Conservation (phyloP, 495 filamentous ascomycete species). For the Pseudomonodictys pantanalensis region DNA sequence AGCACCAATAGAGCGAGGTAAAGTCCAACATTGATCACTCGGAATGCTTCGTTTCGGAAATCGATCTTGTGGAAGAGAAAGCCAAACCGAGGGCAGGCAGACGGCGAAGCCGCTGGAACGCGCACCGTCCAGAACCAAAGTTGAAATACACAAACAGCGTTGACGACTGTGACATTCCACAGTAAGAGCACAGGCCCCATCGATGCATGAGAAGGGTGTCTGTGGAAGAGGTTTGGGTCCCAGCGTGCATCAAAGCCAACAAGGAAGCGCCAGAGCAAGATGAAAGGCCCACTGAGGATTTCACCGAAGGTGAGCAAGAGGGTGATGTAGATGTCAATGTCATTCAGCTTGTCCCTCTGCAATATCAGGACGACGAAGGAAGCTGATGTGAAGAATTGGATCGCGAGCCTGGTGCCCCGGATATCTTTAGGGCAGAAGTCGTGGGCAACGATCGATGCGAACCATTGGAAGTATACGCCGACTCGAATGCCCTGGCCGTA, state of each 20-base stretch:
- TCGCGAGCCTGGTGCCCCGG: not conserved
- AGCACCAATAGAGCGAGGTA: not conserved
- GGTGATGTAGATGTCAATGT: conserved; percentile 20
- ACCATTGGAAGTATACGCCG: conserved; percentile 18
- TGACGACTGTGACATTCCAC: not conserved
- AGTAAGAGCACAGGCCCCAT: not conserved
- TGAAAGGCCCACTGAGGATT: not conserved
- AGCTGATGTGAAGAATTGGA: conserved; percentile 4
- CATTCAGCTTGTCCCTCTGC: not conserved
- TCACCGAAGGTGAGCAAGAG: conserved; percentile 13
- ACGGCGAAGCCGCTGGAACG: not conserved
- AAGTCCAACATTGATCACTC: not conserved
- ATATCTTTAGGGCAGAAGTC: conserved; percentile 7
- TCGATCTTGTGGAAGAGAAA: conserved; percentile 6
- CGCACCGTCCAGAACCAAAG: conserved; percentile 13
- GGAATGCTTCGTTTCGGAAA: not conserved
- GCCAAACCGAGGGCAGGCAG: not conserved
- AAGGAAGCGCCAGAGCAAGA: conserved; percentile 9
- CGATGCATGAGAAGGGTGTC: not conserved
- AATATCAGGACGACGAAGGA: conserved; percentile 4
- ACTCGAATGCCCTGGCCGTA: conserved; percentile 9
- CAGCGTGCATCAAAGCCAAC: not conserved
- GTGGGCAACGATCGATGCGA: not conserved
- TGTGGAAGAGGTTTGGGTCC: not conserved
- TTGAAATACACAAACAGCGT: conserved; percentile 4